Base-by-base conservation (phyloP, 2,329 filamentous ascomycete species). In the Colletotrichum navitas region DNA sequence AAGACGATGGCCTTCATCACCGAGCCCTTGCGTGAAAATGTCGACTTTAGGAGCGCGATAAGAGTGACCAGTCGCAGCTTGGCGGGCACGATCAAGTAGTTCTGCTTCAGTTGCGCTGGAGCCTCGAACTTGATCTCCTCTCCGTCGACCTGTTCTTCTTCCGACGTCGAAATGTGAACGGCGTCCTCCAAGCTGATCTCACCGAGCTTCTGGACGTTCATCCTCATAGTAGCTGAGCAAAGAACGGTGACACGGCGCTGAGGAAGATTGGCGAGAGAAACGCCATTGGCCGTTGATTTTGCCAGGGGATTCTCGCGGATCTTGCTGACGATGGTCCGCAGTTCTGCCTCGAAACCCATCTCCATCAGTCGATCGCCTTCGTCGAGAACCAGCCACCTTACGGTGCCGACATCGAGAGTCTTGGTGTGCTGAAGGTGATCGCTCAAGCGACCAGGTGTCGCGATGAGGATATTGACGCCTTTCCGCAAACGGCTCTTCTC, bases 311-410 rank as follows among this genome's bases (percentile, higher is more conserved):
- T 87, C 55, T 91, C 83, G 73, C 94, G 91, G 67, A 98, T 89
- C 73, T 92, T 92, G 66, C 90, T 87, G 21, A 99, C 93, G 74
- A 98, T 95, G 72, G 92, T 93, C 78, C 93, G 93, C 71, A 99
- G 89, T 77, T 98, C 95, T 65, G 98, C 91, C 81, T 98, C 96
- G 76, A 99, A 99, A 0, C 96, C 96, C 77, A 98, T 88, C 79
- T 99, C 96, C 95, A 99, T 98, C 79, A 99, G 85, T n/a, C 96
- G 89, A 85, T 99, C 96, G 39, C 96, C 96, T 82, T 99, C 96
- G 77, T 99, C 96, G 7, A 99, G 87, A 2, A 99, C 91, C 32
- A 99, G 84, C 96, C 96, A 99, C 71, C 95, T 88, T 5, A 98
- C 95, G 29, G 92, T 95, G 77, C 93, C 93, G 51, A 98, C 90